Evolutionary conservation across 208 protist genomes (phyloP), one percentile per base, ranked within the genome.

Genomic region (Cochliopodium minus): DNA sequence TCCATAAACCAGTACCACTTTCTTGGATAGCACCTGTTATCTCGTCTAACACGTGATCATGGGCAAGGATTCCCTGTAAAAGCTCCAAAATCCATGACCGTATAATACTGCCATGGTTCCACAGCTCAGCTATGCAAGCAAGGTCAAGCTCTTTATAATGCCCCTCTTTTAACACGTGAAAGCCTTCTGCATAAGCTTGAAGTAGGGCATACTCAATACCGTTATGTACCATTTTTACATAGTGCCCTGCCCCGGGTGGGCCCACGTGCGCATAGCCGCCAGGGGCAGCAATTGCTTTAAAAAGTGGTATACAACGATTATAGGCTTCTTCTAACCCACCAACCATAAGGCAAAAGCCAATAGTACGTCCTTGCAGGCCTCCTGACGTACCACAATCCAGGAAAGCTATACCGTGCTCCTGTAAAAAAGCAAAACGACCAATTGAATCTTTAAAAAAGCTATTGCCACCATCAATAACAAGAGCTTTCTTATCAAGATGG

Each of bases 161-260:
- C n/a, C n/a, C n/a, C n/a, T n/a, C n/a, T n/a, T n/a, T n/a, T n/a
- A n/a, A n/a, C n/a, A n/a, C n/a, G n/a, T n/a, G n/a, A n/a, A n/a
- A n/a, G n/a, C n/a, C n/a, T n/a, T n/a, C n/a, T n/a, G n/a, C n/a
- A n/a, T n/a, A n/a, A n/a, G n/a, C n/a, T n/a, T n/a, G n/a, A n/a
- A n/a, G n/a, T n/a, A n/a, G n/a, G n/a, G n/a, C 94, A 76, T 98
- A 98, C 73, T 99, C 93, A 45, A 96, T 96, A 45, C 91, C 92
- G 71, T 98, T 98, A 79, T 99, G 94, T 36, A 96, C 92, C 89
- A 94, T 94, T 75, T 98, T 98, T 29, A 98, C 93, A 65, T 91
- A 97, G 52, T 96, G 86, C 22, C 94, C 94, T 29, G 92, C 88
- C 25, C 92, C 92, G 48, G 83, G 86, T 40, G 73, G 57, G 51